Percentiles rank a stretch among this genome's conserved stretches.
phyloP scores from a whole-genome alignment of 345 rosid species.

The Sapria himalayana region DNA sequence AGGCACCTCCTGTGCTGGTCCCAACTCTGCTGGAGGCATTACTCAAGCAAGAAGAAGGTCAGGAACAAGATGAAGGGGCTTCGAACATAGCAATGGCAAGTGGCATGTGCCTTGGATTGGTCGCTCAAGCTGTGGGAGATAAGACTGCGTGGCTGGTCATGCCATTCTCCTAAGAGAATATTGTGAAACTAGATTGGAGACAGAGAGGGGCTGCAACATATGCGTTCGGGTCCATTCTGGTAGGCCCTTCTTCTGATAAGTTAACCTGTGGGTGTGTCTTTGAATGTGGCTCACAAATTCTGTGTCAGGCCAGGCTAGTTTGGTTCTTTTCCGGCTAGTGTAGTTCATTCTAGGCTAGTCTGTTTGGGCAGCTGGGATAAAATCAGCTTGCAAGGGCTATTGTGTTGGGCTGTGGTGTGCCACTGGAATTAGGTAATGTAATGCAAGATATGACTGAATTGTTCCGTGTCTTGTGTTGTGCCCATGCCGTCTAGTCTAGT shows the following conservation, averaged over 20 bases:
- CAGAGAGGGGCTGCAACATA: constrained; percentile 30
- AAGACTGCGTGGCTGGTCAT: constrained; percentile 24
- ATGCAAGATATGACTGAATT: no score
- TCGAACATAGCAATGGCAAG: constrained; percentile 36
- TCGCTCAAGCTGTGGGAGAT: constrained; percentile 28
- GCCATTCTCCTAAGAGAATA: constrained; percentile 27
- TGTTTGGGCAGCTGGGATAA: no score
- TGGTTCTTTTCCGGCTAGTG: no score
- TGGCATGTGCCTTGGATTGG: constrained; percentile 29
- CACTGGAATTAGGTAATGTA: no score
- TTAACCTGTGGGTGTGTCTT: constrained; percentile 22
- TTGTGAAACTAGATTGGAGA: constrained; percentile 29
- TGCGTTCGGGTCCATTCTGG: constrained; percentile 30
- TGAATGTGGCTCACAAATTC: no score
- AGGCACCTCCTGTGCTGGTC: constrained; percentile 26
- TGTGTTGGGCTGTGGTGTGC: no score
- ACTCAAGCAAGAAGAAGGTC: constrained; percentile 30
- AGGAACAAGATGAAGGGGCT: constrained; percentile 29
- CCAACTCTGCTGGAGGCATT: constrained; percentile 25
- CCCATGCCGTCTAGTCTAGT: no score
- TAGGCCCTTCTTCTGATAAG: constrained; percentile 29
- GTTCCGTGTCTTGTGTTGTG: no score
- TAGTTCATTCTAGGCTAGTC: no score
- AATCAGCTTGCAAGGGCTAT: no score
- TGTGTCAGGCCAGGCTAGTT: no score